These are phyloP conservation scores for Withania somnifera DNA, from an alignment of 305 asterid genomes.

Conservation along the genomic window DNA sequence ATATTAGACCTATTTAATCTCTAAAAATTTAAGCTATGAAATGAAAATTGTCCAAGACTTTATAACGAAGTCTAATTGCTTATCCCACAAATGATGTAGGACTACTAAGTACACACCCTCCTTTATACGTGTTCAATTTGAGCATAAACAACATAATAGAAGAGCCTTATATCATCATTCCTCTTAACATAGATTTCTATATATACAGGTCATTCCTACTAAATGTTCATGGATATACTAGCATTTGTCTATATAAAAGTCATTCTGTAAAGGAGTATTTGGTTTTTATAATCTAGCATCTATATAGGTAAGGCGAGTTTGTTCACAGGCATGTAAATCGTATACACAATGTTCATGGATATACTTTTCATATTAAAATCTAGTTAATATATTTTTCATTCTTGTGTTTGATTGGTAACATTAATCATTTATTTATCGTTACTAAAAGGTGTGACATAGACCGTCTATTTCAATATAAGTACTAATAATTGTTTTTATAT, in stretches of 20 bases:
- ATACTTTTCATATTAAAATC: no score
- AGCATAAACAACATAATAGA: not conserved
- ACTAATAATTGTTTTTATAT: no score
- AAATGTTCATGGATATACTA: no score
- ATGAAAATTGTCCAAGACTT: not conserved
- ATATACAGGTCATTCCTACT: not conserved
- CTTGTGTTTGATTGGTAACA: not conserved
- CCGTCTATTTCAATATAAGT: no score
- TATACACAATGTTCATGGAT: no score
- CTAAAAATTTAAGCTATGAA: no score
- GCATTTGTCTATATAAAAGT: no score
- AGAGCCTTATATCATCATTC: not conserved
- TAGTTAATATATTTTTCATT: not conserved
- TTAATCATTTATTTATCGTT: not conserved
- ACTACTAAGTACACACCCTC: not conserved
- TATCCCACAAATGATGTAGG: not conserved
- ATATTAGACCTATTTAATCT: not conserved
- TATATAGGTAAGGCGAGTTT: not conserved
- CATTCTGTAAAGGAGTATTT: no score
- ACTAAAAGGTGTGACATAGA: no score
- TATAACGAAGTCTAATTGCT: not conserved
- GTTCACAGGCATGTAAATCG: not conserved
- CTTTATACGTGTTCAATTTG: not conserved
- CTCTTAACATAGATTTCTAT: not conserved
- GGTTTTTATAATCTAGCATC: not conserved